A percentile compares a stretch with the other conserved stretches of the same genome.
Evolutionary conservation across 2,329 filamentous ascomycete genomes (phyloP).

Genomic region (Diaporthe aspalathi): DNA sequence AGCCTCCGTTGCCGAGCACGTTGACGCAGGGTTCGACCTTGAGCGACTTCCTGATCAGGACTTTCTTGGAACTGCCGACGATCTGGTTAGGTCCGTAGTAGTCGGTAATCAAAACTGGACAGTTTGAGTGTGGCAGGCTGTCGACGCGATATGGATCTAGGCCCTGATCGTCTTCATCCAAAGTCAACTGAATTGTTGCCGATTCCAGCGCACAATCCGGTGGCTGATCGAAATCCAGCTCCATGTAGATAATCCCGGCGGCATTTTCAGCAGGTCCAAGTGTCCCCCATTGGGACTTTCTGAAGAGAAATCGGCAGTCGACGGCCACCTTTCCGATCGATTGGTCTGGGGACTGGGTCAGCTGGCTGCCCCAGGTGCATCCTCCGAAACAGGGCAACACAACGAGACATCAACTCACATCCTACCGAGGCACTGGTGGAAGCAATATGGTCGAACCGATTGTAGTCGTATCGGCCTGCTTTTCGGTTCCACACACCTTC

Average conservation of each 20-base stretch:
- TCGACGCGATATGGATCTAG: constrained; percentile 36
- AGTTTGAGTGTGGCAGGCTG: not conserved
- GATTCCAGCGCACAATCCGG: constrained; percentile 42
- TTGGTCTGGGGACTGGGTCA: not conserved
- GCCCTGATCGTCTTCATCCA: constrained; percentile 45
- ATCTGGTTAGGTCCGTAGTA: constrained; percentile 11
- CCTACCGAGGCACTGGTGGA: not conserved
- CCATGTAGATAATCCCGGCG: constrained; percentile 47
- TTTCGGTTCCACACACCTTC: constrained; percentile 9
- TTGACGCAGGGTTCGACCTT: not conserved
- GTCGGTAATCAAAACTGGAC: constrained; percentile 7
- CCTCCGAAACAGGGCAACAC: no score
- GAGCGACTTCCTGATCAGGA: not conserved
- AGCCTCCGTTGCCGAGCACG: not conserved
- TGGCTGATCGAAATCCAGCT: constrained; percentile 45
- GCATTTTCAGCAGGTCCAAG: constrained; percentile 40
- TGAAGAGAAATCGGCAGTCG: constrained; percentile 8
- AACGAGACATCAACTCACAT: not conserved
- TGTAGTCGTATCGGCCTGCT: constrained; percentile 11
- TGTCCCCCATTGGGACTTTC: constrained; percentile 45
- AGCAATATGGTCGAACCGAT: constrained; percentile 2
- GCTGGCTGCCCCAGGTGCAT: no score
- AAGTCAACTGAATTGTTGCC: constrained; percentile 43
- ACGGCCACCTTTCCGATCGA: constrained; percentile 13
- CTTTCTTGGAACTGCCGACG: not conserved